phyloP scores from a whole-genome alignment of 2,329 filamentous ascomycete species.

The Coniochaeta sp. region DNA sequence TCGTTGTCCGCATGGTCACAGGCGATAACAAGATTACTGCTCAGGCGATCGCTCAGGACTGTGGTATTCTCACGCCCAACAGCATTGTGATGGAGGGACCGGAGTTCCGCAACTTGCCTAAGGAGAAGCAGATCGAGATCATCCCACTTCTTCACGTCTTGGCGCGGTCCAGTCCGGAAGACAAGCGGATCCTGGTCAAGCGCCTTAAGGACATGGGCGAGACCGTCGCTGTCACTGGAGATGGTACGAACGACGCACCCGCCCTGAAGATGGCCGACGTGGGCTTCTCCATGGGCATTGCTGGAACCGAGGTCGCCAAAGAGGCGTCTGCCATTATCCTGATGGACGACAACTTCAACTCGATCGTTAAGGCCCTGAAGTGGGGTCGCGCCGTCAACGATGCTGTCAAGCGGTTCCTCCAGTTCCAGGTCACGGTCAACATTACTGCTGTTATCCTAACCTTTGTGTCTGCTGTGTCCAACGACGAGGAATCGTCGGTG shows the following conservation, averaged over 20 bases:
- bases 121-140: slow-evolving; percentile 56
- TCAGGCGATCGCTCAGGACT: slow-evolving; percentile 70
- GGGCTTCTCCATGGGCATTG: slow-evolving; percentile 80
- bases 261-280: slow-evolving; percentile 76
- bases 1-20: slow-evolving; percentile 79
- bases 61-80: slow-evolving; percentile 63
- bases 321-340: slow-evolving; percentile 80
- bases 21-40: slow-evolving; percentile 77
- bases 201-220: slow-evolving; percentile 66
- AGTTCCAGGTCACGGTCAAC: slow-evolving; percentile 81
- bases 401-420: slow-evolving; percentile 68
- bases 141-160: slow-evolving; percentile 65
- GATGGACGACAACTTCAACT: slow-evolving; percentile 83
- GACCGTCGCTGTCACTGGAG: slow-evolving; percentile 75
- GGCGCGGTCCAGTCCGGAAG: slow-evolving; percentile 67
- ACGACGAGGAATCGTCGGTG: slow-evolving; percentile 61
- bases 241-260: slow-evolving; percentile 78
- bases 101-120: slow-evolving; percentile 65
- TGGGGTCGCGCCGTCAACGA: slow-evolving; percentile 77
- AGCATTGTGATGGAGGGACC: slow-evolving; percentile 73
- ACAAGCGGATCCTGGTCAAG: slow-evolving; percentile 67
- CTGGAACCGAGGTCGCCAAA: slow-evolving; percentile 77
- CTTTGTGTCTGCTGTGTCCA: slow-evolving; percentile 79
- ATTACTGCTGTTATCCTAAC: slow-evolving; percentile 83
- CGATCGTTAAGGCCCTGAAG: slow-evolving; percentile 76